Evolutionary conservation across 202 grass and related monocot species (phyloP).

Genomic region (Setaria viridis): DNA sequence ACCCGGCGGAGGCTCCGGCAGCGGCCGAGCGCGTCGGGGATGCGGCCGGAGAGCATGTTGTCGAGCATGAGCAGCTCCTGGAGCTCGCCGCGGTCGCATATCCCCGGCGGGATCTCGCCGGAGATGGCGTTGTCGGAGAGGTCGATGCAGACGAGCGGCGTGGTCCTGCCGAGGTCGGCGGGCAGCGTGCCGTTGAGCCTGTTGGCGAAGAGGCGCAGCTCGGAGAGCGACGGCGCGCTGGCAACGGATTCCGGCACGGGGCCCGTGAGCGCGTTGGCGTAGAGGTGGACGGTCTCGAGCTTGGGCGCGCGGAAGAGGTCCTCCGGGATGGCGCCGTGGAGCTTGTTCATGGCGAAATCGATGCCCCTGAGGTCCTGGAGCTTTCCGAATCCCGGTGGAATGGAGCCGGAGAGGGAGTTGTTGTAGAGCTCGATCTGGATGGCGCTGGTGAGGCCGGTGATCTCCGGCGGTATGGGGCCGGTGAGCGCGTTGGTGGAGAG

Average conservation of each 20-base stretch:
- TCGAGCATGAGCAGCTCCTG: conserved; percentile 80
- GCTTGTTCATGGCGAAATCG: conserved; percentile 75
- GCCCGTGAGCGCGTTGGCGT: conserved; percentile 67
- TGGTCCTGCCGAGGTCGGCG: conserved; percentile 56
- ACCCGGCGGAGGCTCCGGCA: conserved; percentile 74
- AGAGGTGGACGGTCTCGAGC: conserved; percentile 75
- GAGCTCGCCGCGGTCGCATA: conserved; percentile 84
- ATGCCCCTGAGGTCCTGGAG: conserved; percentile 50
- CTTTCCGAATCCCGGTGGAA: conserved; percentile 63
- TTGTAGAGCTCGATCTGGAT: conserved; percentile 89
- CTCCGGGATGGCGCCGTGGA: conserved; percentile 69
- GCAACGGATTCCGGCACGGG: conserved; percentile 48
- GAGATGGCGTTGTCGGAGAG: conserved; percentile 71
- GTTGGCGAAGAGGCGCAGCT: conserved; percentile 82
- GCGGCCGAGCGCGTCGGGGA: conserved; percentile 66
- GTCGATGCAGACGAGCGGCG: conserved; percentile 72
- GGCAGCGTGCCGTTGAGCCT: conserved; percentile 75
- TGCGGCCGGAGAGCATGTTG: conserved; percentile 57
- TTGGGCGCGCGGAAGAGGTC: conserved; percentile 68
- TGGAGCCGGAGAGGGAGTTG: conserved; percentile 74
- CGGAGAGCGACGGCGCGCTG: conserved; percentile 56
- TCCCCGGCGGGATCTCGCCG: conserved; percentile 66
- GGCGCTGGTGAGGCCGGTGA: conserved; percentile 53
- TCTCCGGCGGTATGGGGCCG: conserved; percentile 56
- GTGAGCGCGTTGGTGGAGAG: conserved; percentile 72